phyloP scores from a whole-genome alignment of 225 moss, liverwort and hornwort genomes.

The Climacium dendroides region DNA sequence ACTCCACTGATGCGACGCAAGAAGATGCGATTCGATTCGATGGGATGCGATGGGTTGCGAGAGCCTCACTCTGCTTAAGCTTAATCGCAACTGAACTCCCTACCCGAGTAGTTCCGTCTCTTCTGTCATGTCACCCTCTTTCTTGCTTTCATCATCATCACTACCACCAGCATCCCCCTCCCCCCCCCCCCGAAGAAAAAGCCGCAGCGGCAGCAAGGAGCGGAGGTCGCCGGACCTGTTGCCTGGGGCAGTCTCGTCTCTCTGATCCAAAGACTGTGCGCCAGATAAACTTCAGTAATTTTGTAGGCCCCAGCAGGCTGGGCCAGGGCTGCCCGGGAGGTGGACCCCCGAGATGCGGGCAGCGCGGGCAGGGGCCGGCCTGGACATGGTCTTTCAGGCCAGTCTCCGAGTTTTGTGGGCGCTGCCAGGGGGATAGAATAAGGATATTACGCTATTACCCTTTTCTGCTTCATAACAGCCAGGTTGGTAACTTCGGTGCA shows the following conservation, averaged over 20 bases:
- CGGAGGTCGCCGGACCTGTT: background rate
- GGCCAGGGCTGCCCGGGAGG: background rate
- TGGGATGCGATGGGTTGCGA: background rate
- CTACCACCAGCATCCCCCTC: background rate
- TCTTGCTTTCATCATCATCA: background rate
- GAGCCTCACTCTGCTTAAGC: background rate
- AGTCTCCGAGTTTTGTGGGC: background rate
- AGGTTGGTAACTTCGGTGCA: background rate
- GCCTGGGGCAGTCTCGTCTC: background rate
- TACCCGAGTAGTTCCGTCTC: background rate
- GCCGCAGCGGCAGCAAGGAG: background rate
- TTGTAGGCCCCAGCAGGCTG: background rate
- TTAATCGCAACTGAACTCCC: background rate
- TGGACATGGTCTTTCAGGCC: background rate
- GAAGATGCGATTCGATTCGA: background rate
- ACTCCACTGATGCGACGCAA: background rate
- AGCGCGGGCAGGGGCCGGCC: slow-evolving; percentile 5
- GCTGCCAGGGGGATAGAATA: background rate
- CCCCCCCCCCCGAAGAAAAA: background rate
- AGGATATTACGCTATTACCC: background rate
- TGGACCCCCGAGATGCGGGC: slow-evolving; percentile 3
- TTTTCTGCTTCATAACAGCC: background rate
- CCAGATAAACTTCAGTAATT: slow-evolving; percentile 10
- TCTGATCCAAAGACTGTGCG: slow-evolving; percentile 33
- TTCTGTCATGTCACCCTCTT: background rate